Conservation (phyloP, 2,329 filamentous ascomycete species). For the Clonostachys solani region DNA sequence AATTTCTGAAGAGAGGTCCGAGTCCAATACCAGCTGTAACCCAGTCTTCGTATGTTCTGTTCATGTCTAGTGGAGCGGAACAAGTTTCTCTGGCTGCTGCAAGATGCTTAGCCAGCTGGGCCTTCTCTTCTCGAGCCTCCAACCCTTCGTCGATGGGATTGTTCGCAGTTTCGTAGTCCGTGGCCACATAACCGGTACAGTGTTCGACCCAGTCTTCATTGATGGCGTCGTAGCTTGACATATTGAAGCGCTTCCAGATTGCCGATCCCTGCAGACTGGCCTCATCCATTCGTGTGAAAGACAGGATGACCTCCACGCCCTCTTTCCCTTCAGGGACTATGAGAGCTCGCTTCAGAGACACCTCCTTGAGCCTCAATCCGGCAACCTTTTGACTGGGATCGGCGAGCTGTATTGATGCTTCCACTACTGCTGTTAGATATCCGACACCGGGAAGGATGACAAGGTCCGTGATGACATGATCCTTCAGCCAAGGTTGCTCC, state of each 20-base stretch:
- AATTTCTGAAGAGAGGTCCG: too few species aligned
- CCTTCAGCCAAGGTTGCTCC: conserved; percentile 21
- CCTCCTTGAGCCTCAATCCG: not conserved
- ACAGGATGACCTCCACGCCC: conserved; percentile 10
- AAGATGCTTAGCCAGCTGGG: too few species aligned
- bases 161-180: too few species aligned
- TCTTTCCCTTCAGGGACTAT: conserved; percentile 6
- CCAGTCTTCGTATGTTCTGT: too few species aligned
- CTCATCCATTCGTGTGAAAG: conserved; percentile 7
- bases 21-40: too few species aligned
- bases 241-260: conserved; percentile 14
- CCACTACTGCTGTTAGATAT: conserved; percentile 25
- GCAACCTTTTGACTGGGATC: conserved; percentile 1
- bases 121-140: too few species aligned
- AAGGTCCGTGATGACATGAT: conserved; percentile 18
- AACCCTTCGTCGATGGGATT: too few species aligned
- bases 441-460: conserved; percentile 24
- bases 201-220: too few species aligned
- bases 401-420: conserved; percentile 15
- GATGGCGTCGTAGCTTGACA: too few species aligned
- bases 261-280: conserved; percentile 7
- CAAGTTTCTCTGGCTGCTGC: too few species aligned
- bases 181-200: too few species aligned
- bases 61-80: too few species aligned
- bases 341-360: conserved; percentile 9